A percentile compares a stretch with the other conserved stretches of the same genome.
Conservation (phyloP, 163 green algal species). For the Coccomyxa subellipsoidea region DNA sequence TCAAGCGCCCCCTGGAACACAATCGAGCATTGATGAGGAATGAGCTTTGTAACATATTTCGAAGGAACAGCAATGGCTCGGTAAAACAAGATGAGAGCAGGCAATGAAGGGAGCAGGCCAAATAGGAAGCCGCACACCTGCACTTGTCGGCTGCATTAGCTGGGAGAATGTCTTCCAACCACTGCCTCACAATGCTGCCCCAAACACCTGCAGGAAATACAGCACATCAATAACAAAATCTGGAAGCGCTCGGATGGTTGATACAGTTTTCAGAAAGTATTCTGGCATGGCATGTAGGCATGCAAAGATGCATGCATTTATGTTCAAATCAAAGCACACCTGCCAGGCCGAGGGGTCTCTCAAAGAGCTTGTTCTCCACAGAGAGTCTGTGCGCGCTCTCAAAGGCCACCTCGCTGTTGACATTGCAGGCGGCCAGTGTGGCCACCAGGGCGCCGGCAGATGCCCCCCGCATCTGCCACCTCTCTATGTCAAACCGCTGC, state of each 20-base stretch:
- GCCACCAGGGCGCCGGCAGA: slow-evolving; percentile 46
- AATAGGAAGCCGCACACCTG: no score
- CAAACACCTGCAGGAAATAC: slow-evolving; percentile 37
- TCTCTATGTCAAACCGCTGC: slow-evolving; percentile 45
- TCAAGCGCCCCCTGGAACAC: slow-evolving; percentile 38
- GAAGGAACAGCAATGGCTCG: no score
- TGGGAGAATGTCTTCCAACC: slow-evolving; percentile 52
- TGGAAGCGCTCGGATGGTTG: no score
- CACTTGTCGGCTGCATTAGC: slow-evolving; percentile 31
- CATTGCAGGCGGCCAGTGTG: slow-evolving; percentile 44
- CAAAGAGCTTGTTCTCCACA: slow-evolving; percentile 40
- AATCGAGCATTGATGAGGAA: neutral
- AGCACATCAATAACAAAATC: neutral
- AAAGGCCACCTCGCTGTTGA: slow-evolving; percentile 21
- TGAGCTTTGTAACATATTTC: no score
- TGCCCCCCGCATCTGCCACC: slow-evolving; percentile 38
- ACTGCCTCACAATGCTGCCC: slow-evolving; percentile 44
- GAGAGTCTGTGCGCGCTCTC: slow-evolving; percentile 23
- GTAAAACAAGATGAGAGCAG: no score
- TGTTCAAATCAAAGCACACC: no score
- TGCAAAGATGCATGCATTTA: no score
- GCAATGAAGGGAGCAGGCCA: no score
- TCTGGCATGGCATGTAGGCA: no score
- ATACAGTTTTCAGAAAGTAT: no score
- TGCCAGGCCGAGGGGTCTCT: slow-evolving; percentile 35